Evolutionary conservation across 2,329 filamentous ascomycete species (phyloP), one percentile per base, ranked within the genome.

Genomic region (Stagonosporopsis tanaceti): DNA sequence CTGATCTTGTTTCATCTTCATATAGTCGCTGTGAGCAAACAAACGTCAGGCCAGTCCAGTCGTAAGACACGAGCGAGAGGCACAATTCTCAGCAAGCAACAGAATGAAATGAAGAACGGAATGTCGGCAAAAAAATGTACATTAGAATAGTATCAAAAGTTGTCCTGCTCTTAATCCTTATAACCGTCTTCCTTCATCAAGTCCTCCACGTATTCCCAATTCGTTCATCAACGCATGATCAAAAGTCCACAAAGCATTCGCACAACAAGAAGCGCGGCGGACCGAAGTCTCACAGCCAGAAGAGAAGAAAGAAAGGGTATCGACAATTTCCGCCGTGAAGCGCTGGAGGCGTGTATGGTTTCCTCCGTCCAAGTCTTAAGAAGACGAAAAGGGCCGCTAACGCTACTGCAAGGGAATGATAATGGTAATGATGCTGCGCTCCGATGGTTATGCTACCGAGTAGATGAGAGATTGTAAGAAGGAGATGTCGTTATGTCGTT

Each of bases 291-390:
- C 37, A 41, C 40, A 40, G 28, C 32, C 27, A 53, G 20, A 58
- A 47, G 37, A 51, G 53, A 51, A 53, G 50, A 47, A 66, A 52
- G 40, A 56, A 67, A 68, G 68, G 71, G 71, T 74, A 74, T 74
- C 70, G 66, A 72, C 66, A 68, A 62, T 68, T 59, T 56, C 69
- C 67, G 68, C 71, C 61, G 69, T 61, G 68, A 71, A 71, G 71
- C 68, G 67, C 61, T 61, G 63, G 58, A 62, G 64, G 47, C 30
- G 27, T 30, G 25, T 25, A 15, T 27, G 42, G 25, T 53, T 25
- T 38, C 42, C 59, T 57, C 48, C 61, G 54, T 52, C 52, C 50
- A 57, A 57, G 50, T 64, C 64, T 65, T 67, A 47, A 47, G 4
- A 46, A 58, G 35, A 50, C 50, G 57, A 47, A 53, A 67, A 66